These are phyloP conservation scores for Acanthamoeba healyi DNA, from an alignment of 208 protist genomes.

Conservation along the genomic window DNA sequence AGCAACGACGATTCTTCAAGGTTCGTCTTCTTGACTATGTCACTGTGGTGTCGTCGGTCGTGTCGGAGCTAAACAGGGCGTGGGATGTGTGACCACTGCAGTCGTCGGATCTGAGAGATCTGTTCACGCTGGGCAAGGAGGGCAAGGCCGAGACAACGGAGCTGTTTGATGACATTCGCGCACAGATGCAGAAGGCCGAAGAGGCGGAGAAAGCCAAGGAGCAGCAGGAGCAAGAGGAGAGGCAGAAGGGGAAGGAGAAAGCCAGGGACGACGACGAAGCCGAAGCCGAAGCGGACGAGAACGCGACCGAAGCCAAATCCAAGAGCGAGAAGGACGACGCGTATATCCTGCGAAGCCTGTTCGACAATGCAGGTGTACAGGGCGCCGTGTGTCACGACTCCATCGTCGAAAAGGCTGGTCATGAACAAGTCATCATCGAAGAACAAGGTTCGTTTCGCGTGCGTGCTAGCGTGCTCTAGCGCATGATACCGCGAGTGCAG, in stretches of 20 bases:
- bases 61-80: not conserved
- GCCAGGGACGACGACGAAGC: slow-evolving; percentile 52
- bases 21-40: not conserved
- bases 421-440: slow-evolving; percentile 19
- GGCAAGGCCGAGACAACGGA: slow-evolving; percentile 56
- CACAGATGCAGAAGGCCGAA: slow-evolving; percentile 63
- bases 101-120: not conserved
- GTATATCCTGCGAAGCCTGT: slow-evolving; percentile 56
- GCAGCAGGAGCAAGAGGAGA: not conserved
- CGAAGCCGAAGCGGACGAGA: not conserved
- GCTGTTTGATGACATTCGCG: slow-evolving; percentile 54
- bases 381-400: slow-evolving; percentile 79
- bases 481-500: too few species aligned
- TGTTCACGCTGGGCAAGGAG: slow-evolving; percentile 53
- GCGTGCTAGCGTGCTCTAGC: not conserved
- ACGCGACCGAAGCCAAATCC: not conserved
- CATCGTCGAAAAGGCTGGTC: slow-evolving; percentile 76
- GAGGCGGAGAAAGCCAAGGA: not conserved
- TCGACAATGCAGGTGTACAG: not conserved
- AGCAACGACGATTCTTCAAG: slow-evolving; percentile 96
- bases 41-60: too few species aligned
- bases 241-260: slow-evolving; percentile 31
- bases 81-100: not conserved
- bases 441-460: slow-evolving; percentile 7
- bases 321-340: slow-evolving; percentile 66